Conservation (phyloP, 768 basidiomycete genomes). For the Daedalea quercina region DNA sequence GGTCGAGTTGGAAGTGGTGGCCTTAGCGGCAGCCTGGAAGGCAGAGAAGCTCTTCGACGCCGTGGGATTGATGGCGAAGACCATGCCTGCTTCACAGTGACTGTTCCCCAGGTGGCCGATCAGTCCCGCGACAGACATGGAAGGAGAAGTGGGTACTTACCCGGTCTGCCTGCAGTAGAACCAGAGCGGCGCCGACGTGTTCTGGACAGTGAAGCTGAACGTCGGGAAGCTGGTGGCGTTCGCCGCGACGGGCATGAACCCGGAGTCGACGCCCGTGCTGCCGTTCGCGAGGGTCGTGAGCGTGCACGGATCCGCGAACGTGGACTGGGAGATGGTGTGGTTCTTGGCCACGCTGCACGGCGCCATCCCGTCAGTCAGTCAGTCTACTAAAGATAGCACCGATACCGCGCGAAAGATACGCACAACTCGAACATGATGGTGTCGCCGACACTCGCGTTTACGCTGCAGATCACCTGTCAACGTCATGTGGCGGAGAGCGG, state of each 20-base stretch:
- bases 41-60: conserved; percentile 37
- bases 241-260: conserved; percentile 35
- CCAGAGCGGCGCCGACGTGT: conserved; percentile 47
- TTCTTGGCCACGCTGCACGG: conserved; percentile 18
- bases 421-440: conserved; percentile 49
- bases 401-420: conserved; percentile 13
- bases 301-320: conserved; percentile 48
- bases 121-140: not conserved
- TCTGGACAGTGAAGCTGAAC: conserved; percentile 41
- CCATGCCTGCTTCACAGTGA: conserved; percentile 52
- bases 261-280: conserved; percentile 40
- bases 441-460: conserved; percentile 40
- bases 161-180: conserved; percentile 51
- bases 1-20: not conserved
- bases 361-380: not conserved
- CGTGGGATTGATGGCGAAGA: conserved; percentile 52
- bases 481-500: not conserved
- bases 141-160: conserved; percentile 22
- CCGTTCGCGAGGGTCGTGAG: conserved; percentile 26
- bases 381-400: not conserved
- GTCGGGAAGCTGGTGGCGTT: conserved; percentile 29
- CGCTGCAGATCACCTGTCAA: conserved; percentile 19
- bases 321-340: conserved; percentile 56
- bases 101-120: conserved; percentile 21
- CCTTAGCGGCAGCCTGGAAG: conserved; percentile 30